Percentiles rank a stretch among this genome's conserved stretches.
Evolutionary conservation across 805 yeast genomes (phyloP).

Genomic region (Candida silvatica): DNA sequence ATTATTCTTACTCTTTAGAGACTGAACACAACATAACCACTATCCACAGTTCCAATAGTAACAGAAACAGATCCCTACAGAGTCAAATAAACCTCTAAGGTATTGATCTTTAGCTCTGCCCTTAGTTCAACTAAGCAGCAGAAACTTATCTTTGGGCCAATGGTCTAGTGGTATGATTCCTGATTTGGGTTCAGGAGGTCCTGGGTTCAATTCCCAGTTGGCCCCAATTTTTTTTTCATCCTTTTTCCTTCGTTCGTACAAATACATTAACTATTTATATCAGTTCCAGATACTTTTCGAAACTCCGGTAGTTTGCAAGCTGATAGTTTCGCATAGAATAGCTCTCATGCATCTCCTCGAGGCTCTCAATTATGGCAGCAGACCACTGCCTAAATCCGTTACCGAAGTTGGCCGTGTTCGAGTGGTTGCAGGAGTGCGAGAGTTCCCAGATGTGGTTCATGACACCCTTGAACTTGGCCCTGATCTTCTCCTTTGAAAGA

Average conservation of each 20-base stretch:
- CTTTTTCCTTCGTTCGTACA: background rate
- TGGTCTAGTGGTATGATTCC: conserved; percentile 53
- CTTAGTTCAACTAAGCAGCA: background rate
- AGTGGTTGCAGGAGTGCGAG: conserved; percentile 14
- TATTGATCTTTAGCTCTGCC: no score
- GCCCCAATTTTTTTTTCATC: conserved; percentile 21
- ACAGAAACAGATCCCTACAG: no score
- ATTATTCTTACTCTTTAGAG: no score
- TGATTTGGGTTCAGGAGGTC: conserved; percentile 51
- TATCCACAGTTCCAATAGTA: no score
- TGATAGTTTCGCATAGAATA: conserved; percentile 22
- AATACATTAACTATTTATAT: conserved; percentile 1
- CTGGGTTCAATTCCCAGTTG: conserved; percentile 46
- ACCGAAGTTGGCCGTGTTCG: conserved; percentile 14
- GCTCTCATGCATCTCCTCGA: conserved; percentile 18
- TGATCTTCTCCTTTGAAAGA: conserved; percentile 13
- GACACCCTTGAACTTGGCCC: conserved; percentile 8
- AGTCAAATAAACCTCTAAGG: no score
- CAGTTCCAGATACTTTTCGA: conserved; percentile 10
- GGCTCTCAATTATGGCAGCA: conserved; percentile 9
- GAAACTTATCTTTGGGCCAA: conserved; percentile 9
- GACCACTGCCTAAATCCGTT: conserved; percentile 17
- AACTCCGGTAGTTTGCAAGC: conserved; percentile 13
- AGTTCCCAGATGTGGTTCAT: conserved; percentile 18
- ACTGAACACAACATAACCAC: no score